Conservation (phyloP, 108 stramenopile species). For the Skeletonema tropicum region DNA sequence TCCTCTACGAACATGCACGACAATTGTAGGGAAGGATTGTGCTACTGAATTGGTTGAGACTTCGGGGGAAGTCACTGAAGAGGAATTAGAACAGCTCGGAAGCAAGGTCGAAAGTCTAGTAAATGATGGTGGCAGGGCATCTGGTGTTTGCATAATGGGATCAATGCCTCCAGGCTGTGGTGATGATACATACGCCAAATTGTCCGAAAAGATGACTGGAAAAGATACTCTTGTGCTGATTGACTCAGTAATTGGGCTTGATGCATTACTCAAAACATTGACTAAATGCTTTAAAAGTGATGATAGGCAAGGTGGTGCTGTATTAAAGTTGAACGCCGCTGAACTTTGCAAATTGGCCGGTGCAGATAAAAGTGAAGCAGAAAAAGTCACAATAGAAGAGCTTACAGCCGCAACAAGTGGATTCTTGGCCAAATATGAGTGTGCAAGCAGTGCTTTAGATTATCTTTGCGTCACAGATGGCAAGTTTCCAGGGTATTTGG, state of each 20-base stretch:
- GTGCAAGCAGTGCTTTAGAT: constrained; percentile 51
- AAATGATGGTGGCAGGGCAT: constrained; percentile 21
- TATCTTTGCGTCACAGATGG: constrained; percentile 72
- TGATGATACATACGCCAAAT: constrained; percentile 65
- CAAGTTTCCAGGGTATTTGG: constrained; percentile 68
- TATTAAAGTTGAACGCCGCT: constrained; percentile 81
- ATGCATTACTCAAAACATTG: constrained; percentile 46
- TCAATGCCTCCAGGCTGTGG: constrained; percentile 85
- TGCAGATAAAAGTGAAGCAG: constrained; percentile 51
- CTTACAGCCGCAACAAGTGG: constrained; percentile 44
- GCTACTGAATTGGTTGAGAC: constrained; percentile 90
- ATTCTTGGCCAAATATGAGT: constrained; percentile 50
- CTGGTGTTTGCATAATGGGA: constrained; percentile 82
- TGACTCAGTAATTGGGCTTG: constrained; percentile 82
- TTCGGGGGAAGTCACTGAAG: constrained; percentile 54
- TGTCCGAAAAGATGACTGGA: constrained; percentile 45
- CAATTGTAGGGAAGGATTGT: constrained; percentile 66
- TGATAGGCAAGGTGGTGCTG: constrained; percentile 48
- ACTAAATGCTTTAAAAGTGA: constrained; percentile 11
- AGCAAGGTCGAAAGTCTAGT: constrained; percentile 35
- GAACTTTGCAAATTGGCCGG: constrained; percentile 75
- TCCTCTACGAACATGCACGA: constrained; percentile 77
- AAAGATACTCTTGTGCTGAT: constrained; percentile 66
- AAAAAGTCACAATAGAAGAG: constrained; percentile 50
- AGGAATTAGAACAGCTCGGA: constrained; percentile 58